phyloP scores from a whole-genome alignment of 176 grass and related monocot species.

The Zoysia pacifica region DNA sequence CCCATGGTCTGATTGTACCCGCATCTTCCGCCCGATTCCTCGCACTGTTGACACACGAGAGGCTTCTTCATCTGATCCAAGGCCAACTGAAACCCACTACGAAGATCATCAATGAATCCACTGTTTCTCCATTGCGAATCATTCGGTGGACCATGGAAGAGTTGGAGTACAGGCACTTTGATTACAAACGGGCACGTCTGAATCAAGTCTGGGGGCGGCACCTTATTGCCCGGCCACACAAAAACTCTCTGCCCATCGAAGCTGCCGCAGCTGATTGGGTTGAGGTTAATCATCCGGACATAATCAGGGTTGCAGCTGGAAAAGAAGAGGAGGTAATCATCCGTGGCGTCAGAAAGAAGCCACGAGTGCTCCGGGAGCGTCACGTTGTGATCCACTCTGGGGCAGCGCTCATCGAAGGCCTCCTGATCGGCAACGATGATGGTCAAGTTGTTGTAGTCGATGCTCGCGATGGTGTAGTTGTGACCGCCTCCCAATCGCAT shows the following conservation, averaged over 20 bases:
- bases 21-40: not conserved
- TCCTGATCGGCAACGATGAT: not conserved
- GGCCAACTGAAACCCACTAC: not conserved
- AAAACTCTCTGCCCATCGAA: rapidly evolving
- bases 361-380: rapidly evolving
- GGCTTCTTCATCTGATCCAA: not conserved
- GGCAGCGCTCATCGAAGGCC: not conserved
- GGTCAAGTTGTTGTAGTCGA: not conserved
- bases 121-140: rapidly evolving
- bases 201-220: not conserved
- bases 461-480: not conserved
- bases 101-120: not conserved
- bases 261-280: not conserved
- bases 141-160: rapidly evolving
- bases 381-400: not conserved
- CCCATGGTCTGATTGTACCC: rapidly evolving
- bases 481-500: not conserved
- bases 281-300: rapidly evolving
- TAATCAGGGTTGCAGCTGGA: rapidly evolving
- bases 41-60: not conserved
- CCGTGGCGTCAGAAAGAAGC: not conserved
- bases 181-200: rapidly evolving
- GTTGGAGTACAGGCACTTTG: not conserved
- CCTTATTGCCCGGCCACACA: not conserved
- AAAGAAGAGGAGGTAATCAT: constrained; percentile 19